phyloP scores from a whole-genome alignment of 2,329 filamentous ascomycete genomes.

The Neopestalotiopsis rosae region DNA sequence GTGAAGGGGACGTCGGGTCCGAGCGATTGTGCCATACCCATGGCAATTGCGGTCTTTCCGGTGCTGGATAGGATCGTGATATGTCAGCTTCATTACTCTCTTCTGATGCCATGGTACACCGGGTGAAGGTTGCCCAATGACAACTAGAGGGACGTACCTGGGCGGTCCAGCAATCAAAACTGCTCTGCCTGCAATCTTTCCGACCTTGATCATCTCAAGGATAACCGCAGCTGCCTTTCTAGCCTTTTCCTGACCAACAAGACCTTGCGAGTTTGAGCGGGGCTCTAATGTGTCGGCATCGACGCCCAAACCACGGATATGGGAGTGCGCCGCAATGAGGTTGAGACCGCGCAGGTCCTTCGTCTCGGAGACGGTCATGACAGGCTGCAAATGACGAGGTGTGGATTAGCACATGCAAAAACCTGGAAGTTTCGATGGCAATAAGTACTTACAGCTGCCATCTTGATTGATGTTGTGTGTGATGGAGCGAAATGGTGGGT shows the following conservation, averaged over 20 bases:
- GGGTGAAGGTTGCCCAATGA: neutral
- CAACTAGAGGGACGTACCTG: slow-evolving; percentile 53
- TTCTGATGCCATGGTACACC: neutral
- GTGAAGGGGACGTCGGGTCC: slow-evolving; percentile 96
- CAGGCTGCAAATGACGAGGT: slow-evolving; percentile 46
- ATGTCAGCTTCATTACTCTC: neutral
- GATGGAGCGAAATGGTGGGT: neutral
- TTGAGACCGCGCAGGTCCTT: slow-evolving; percentile 97
- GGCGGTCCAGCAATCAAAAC: slow-evolving; percentile 95
- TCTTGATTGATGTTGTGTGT: slow-evolving; percentile 37
- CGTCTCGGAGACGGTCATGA: slow-evolving; percentile 86
- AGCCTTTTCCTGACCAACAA: slow-evolving; percentile 96
- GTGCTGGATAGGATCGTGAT: slow-evolving; percentile 61
- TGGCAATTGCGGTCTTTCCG: slow-evolving; percentile 97
- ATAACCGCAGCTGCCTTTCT: slow-evolving; percentile 96
- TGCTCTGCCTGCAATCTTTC: slow-evolving; percentile 95
- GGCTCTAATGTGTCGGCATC: slow-evolving; percentile 91
- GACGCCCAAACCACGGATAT: slow-evolving; percentile 94
- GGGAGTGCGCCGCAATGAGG: slow-evolving; percentile 96
- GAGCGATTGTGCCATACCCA: slow-evolving; percentile 97
- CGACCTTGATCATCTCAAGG: slow-evolving; percentile 98
- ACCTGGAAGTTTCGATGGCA: neutral
- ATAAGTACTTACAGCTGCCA: slow-evolving; percentile 53
- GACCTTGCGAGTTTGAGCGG: slow-evolving; percentile 82
- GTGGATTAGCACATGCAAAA: neutral